Base-by-base conservation (phyloP, 331 rosid species). In the Quercus tomentella region DNA sequence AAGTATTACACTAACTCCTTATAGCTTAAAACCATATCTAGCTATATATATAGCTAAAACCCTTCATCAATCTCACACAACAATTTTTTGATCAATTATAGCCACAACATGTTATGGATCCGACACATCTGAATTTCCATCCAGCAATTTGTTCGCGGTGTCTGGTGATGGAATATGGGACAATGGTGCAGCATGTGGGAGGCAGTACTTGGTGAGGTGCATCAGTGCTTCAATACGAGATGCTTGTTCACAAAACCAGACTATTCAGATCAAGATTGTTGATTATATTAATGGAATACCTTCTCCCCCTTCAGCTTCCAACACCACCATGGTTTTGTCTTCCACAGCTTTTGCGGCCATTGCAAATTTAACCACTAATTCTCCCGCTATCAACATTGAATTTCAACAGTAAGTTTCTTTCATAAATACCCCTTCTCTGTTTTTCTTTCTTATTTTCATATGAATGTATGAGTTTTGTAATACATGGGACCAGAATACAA, bases 141-240 rank as follows among this genome's bases (percentile, higher is more conserved):
- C 94, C 18, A 89, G 88, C 73, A 89, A 89, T 54, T 65, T 92
- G 72, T 89, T 92, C 14, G 97, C 82, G 65, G 91, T 88, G 23
- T 90, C 92, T 0, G 91, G 89, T 37, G 97, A 92, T 18, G 94
- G 89, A 72, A 87, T 92, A 61, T 92, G 97, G 97, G 91, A 92
- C 60, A 92, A 89, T 43, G 97, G 97, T 22, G 97, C 97, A 1
- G 85, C 94, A 1, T 92, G 94, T 70, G 97, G 94, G 21, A 89
- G 97, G 58, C 85, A 91, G 76, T 91, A 91, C 33, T 25, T 82
- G 61, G 97, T 91, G 65, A 86, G 97, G 20, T 92, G 97, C 70
- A 86, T 92, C 10, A 87, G 97, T 61, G 93, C 97, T 0, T 85
- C 88, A 31, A 8, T 58, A 63, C 84, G 88, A 4, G 76, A 76